phyloP scores from a whole-genome alignment of 2,329 filamentous ascomycete genomes.

The Pyrenochaeta sp. region DNA sequence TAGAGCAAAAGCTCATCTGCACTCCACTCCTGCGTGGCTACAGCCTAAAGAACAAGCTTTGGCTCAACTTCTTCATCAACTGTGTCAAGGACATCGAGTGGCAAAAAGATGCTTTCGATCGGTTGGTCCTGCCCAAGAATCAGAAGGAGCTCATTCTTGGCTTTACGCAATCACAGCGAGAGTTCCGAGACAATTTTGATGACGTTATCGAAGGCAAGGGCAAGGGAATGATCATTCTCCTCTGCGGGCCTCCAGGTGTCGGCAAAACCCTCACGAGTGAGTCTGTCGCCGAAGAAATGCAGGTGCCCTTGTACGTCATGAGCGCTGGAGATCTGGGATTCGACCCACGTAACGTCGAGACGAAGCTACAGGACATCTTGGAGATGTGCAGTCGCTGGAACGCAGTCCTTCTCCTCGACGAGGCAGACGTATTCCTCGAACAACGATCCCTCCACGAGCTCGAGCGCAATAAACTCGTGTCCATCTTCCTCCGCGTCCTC shows the following conservation, averaged over 20 bases:
- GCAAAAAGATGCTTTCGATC: slow-evolving; percentile 55
- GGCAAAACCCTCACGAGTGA: slow-evolving; percentile 36
- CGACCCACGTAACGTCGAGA: slow-evolving; percentile 63
- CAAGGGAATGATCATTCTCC: slow-evolving; percentile 36
- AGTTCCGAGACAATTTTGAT: slow-evolving; percentile 23
- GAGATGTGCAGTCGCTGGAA: slow-evolving; percentile 76
- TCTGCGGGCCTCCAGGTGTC: slow-evolving; percentile 36
- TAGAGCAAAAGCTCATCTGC: slow-evolving; percentile 44
- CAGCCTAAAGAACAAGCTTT: slow-evolving; percentile 34
- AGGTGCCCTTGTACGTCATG: slow-evolving; percentile 68
- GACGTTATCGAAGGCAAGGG: slow-evolving; percentile 59
- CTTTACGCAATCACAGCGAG: slow-evolving; percentile 77
- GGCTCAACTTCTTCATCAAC: slow-evolving; percentile 45
- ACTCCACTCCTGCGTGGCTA: slow-evolving; percentile 54
- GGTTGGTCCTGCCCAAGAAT: slow-evolving; percentile 45
- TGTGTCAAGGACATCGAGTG: slow-evolving; percentile 53
- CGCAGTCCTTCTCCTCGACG: slow-evolving; percentile 72
- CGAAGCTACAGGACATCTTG: slow-evolving; percentile 79
- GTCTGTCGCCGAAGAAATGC: slow-evolving; percentile 26
- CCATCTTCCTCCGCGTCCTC: slow-evolving; percentile 45
- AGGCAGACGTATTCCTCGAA: slow-evolving; percentile 66
- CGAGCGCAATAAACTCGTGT: slow-evolving; percentile 49
- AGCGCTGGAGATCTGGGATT: slow-evolving; percentile 78
- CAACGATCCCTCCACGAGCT: slow-evolving; percentile 50
- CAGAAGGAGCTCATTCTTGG: slow-evolving; percentile 53